A percentile compares a stretch with the other conserved stretches of the same genome.
phyloP scores from a whole-genome alignment of 1,284 basidiomycete genomes.

The Cutaneotrichosporon daszewskae region DNA sequence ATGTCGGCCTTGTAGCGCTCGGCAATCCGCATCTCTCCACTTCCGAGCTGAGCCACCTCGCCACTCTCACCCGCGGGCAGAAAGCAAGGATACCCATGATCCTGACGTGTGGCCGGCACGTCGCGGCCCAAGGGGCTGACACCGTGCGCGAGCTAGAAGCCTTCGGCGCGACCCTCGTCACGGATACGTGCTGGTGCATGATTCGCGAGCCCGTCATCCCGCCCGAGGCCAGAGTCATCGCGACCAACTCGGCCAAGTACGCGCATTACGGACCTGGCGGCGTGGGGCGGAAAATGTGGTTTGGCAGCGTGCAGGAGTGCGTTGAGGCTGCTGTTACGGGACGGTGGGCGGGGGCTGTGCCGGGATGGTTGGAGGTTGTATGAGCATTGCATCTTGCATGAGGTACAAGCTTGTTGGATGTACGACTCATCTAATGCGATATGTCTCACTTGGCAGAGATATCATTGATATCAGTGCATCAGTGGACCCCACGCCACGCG shows the following conservation, averaged over 20 bases:
- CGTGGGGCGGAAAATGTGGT: slow-evolving; percentile 12
- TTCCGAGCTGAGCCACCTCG: slow-evolving; percentile 10
- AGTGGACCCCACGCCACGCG: too few relatives aligned
- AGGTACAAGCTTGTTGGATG: too few relatives aligned
- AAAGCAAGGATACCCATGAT: not conserved
- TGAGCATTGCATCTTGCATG: too few relatives aligned
- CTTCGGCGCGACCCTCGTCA: slow-evolving; percentile 6
- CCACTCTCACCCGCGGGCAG: not conserved
- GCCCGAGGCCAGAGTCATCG: not conserved
- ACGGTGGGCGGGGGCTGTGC: too few relatives aligned
- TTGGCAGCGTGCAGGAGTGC: too few relatives aligned
- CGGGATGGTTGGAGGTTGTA: too few relatives aligned
- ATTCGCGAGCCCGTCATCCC: slow-evolving; percentile 6
- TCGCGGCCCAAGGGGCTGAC: slow-evolving; percentile 5
- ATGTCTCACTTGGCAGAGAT: too few relatives aligned
- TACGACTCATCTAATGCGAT: too few relatives aligned
- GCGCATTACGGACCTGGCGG: slow-evolving; percentile 14
- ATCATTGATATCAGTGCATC: too few relatives aligned
- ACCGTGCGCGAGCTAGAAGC: not conserved
- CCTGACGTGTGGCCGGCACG: slow-evolving; percentile 6
- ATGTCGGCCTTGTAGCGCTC: slow-evolving; percentile 10
- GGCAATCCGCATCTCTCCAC: slow-evolving; percentile 13
- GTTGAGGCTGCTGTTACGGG: too few relatives aligned
- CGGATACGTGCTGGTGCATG: slow-evolving; percentile 16
- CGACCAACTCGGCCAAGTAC: slow-evolving; percentile 13